Base-by-base conservation (phyloP, 1,139 yeast genomes). In the Yamadazyma membranifaciens region DNA sequence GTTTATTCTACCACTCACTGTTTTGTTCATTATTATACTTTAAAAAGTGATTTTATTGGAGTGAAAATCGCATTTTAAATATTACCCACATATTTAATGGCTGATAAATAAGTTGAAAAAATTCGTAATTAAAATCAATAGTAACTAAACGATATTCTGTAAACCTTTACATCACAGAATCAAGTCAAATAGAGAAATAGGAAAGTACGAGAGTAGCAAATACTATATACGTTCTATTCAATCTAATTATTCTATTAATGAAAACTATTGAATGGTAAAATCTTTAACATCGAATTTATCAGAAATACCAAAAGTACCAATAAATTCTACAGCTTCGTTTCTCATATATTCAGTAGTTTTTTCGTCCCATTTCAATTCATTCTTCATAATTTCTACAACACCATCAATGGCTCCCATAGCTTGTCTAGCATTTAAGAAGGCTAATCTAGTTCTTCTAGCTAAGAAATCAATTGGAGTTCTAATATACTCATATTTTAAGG, bases 401-500 rank as follows among this genome's bases (percentile, higher is more conserved):
- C 85, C 85, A 47, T 89, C 95, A 41, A 91, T 82, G 10, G 95
- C 87, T 45, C 69, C 74, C 49, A 82, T 68, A 24, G 98, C 96
- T 52, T 87, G 92, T 62, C 81, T 81, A 36, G 95, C 88, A 66
- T 91, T 91, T 60, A 91, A 73, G 71, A 89, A 91, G 2, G 96
- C 96, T 60, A 88, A 80, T 66, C 98, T 82, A 42, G 95, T 84
- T 73, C 98, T 84, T 72, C 98, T 84, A 43, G 95, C 89, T 50
- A 91, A 74, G 74, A 91, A 89, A 64, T 91, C 98, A 44, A 84
- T 67, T 38, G 96, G 95, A 10, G 92, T 86, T 65, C 95, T 78
- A 37, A 89, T 81, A 60, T 88, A 88, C 69, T 91, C 98, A 65
- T 87, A 78, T 50, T 80, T 70, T 55, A 89, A 74, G 9, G 91